Evolutionary conservation across 306 rosid genomes (phyloP).

Genomic region (Vigna hirtella): DNA sequence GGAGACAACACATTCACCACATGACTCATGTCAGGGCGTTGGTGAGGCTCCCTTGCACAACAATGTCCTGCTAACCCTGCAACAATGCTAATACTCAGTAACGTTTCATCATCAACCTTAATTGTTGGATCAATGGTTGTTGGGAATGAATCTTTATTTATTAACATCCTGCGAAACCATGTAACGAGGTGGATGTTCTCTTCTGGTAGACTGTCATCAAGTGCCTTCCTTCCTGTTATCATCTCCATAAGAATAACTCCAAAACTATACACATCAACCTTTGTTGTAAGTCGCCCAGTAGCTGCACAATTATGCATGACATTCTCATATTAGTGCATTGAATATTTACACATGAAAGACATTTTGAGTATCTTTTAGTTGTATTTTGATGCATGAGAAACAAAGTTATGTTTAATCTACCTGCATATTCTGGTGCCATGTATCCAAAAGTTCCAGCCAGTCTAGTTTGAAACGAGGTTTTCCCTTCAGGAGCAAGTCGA

Average conservation of each 20-base stretch:
- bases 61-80: constrained; percentile 90
- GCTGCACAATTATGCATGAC: constrained; percentile 53
- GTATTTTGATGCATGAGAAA: neutral
- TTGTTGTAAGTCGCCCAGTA: constrained; percentile 84
- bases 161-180: constrained; percentile 75
- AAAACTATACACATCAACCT: constrained; percentile 86
- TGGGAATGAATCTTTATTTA: constrained; percentile 50
- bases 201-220: constrained; percentile 76
- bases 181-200: constrained; percentile 82
- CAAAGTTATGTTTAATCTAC: constrained; percentile 32
- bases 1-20: constrained; percentile 79
- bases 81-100: constrained; percentile 55
- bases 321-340: neutral
- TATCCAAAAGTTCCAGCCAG: constrained; percentile 97
- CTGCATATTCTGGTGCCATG: constrained; percentile 95
- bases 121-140: constrained; percentile 70
- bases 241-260: constrained; percentile 98
- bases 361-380: neutral
- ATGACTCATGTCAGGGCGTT: constrained; percentile 88
- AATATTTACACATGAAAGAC: neutral
- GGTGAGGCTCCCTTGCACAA: constrained; percentile 76
- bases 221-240: constrained; percentile 78
- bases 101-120: constrained; percentile 62
- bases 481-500: constrained; percentile 95
- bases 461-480: constrained; percentile 76